Conservation (phyloP, 352 stramenopile species). For the Phytophthora palmivora region DNA sequence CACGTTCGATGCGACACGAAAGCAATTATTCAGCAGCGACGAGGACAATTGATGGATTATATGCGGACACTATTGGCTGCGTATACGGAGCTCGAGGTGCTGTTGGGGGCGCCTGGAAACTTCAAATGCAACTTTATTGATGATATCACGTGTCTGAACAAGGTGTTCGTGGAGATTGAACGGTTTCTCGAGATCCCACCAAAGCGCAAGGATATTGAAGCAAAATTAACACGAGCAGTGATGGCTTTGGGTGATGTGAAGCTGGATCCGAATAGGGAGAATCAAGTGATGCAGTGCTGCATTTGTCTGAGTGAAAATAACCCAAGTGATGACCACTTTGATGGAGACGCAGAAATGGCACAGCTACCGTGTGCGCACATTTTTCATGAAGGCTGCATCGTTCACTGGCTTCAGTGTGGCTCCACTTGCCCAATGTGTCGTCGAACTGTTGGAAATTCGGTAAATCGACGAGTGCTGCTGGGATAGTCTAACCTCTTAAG, state of each 20-base stretch:
- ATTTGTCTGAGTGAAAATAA: slow-evolving; percentile 31
- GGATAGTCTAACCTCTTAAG: slow-evolving; percentile 10
- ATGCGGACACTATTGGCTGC: slow-evolving; percentile 22
- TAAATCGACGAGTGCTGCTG: slow-evolving; percentile 20
- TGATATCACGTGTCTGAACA: slow-evolving; percentile 22
- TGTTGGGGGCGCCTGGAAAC: slow-evolving; percentile 14
- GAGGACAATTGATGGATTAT: slow-evolving; percentile 27
- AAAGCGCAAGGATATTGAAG: slow-evolving; percentile 37
- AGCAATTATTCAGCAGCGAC: slow-evolving; percentile 34
- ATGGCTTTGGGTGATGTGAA: slow-evolving; percentile 23
- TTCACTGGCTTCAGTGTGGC: slow-evolving; percentile 61
- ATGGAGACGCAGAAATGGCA: slow-evolving; percentile 27
- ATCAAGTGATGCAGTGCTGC: slow-evolving; percentile 17
- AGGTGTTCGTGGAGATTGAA: slow-evolving; percentile 32
- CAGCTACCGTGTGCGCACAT: slow-evolving; percentile 51
- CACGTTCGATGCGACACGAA: slow-evolving; percentile 40
- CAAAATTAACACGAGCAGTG: slow-evolving; percentile 27
- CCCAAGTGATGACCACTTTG: not conserved
- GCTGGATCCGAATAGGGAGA: not conserved
- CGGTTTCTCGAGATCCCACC: slow-evolving; percentile 39
- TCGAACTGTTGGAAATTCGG: slow-evolving; percentile 9
- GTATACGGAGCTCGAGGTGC: slow-evolving; percentile 37
- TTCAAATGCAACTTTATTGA: slow-evolving; percentile 14
- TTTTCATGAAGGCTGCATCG: slow-evolving; percentile 70
- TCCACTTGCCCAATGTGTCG: slow-evolving; percentile 64